Base-by-base conservation (phyloP, 345 rosid species). In the Noccaea caerulescens region DNA sequence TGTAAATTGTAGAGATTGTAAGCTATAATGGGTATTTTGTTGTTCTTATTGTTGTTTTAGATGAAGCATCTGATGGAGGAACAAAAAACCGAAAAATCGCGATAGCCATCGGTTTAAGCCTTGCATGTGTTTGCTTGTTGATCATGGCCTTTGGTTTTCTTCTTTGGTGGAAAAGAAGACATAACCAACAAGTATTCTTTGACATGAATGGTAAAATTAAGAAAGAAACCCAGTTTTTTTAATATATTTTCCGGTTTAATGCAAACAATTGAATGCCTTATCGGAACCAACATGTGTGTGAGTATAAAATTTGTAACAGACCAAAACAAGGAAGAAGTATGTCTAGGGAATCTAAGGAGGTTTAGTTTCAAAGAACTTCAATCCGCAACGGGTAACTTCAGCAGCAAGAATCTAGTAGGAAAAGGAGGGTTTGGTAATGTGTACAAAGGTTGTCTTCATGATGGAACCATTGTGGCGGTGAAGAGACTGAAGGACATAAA, bases 381-480 rank as follows among this genome's bases (percentile, higher is more conserved):
- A 77, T 68, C 42, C 7, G 99, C 96, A 5, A 94, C 98, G 4
- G 70, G 84, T 84, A 89, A 91, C 77, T 94, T 91, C 87, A 88
- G 93, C 82, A 79, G 85, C 85, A 89, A 88, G 85, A 91, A 88
- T 79, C 71, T 94, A 42, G 79, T 94, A 1, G 98, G 97, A 47
- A 87, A 89, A 70, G 96, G 99, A 53, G 98, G 99, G 38, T 94
- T 88, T 53, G 99, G 99, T 25, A 87, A 91, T 58, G 99, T 91
- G 2, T 94, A 91, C 72, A 94, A 85, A 81, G 97, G 99, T 37
- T 67, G 75, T 80, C 96, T 91, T 63, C 84, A 80, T 23, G 96
- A 94, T 77, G 90, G 90, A 51, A 84, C 88, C 0, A 63, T 84
- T 6, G 87, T 94, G 11, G 98, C 98, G 0, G 91, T 94, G 11